Evolutionary conservation across 805 yeast genomes (phyloP), one percentile per base, ranked within the genome.

Genomic region (Zygotorulaspora chibaensis): DNA sequence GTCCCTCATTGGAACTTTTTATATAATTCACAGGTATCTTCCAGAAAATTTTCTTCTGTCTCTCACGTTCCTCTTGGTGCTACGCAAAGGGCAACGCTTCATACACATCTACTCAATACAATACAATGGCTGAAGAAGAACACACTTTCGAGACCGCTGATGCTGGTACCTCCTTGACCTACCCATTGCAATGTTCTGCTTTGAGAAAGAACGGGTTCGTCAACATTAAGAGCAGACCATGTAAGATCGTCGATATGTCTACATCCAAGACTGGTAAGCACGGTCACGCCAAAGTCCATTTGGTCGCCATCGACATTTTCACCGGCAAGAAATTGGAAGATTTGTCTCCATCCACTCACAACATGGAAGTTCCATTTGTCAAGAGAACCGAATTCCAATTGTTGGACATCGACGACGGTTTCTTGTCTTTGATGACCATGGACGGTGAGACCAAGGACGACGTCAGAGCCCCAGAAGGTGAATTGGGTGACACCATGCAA

Each of bases 231-330:
- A 80, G 87, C 69, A 95, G 99, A 83, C 99, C 99, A 73, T 93
- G 98, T 83, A 93, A 93, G 84, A 93, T 93, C 75, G 95, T 93
- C 67, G 99, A 93, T 75, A 93, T 93, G 99, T 93, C 99, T 56
- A 93, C 99, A 70, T 93, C 99, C 69, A 93, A 93, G 86, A 93
- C 99, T 66, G 99, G 99, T 79, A 93, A 93, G 97, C 99, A 93
- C 86, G 99, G 99, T 80, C 99, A 93, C 93, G 99, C 99, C 74
- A 93, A 93, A 84, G 99, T 93, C 75, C 98, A 93, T 78, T 83
- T 93, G 78, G 98, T 93, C 62, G 98, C 98, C 71, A 83, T 87
- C 66, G 99, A 93, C 75, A 91, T 93, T 74, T 93, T 93, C 91
- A 93, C 99, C 67, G 86, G 87, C 75, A 93, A 93, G 90, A 93